Evolutionary conservation across 202 grass and related monocot species (phyloP).

Genomic region (Eragrostis tef): DNA sequence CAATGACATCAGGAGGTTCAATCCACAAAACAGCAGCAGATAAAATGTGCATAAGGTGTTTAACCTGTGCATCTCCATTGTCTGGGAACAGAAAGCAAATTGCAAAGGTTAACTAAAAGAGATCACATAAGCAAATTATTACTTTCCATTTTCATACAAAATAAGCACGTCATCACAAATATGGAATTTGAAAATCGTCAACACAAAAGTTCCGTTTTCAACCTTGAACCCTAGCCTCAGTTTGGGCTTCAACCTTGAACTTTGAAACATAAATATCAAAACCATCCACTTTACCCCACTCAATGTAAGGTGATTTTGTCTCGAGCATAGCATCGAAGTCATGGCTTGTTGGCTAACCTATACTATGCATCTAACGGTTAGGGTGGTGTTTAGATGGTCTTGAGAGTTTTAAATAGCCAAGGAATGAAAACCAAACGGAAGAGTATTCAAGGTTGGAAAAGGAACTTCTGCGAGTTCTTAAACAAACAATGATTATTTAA

Average conservation of each 20-base stretch:
- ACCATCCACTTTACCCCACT: background rate
- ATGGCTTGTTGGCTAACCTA: background rate
- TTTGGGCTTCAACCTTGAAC: background rate
- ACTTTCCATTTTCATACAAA: slow-evolving; percentile 22
- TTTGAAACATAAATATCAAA: slow-evolving; percentile 4
- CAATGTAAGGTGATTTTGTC: slow-evolving; percentile 11
- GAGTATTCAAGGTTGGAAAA: slow-evolving; percentile 19
- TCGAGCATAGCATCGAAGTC: background rate
- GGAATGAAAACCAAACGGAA: background rate
- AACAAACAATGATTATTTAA: slow-evolving; percentile 26
- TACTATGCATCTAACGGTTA: slow-evolving; percentile 5
- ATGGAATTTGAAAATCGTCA: slow-evolving; percentile 31
- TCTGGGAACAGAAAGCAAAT: slow-evolving; percentile 56
- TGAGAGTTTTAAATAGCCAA: background rate
- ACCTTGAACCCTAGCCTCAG: background rate
- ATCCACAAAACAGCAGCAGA: slow-evolving; percentile 85
- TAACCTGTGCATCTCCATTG: slow-evolving; percentile 81
- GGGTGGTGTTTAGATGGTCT: background rate
- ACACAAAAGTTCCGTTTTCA: background rate
- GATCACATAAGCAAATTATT: slow-evolving; percentile 12
- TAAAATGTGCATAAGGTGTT: slow-evolving; percentile 86
- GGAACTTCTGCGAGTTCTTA: background rate
- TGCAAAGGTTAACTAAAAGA: slow-evolving; percentile 14
- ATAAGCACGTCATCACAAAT: slow-evolving; percentile 7
- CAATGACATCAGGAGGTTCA: slow-evolving; percentile 80